Percentiles rank a stretch among this genome's conserved stretches.
phyloP scores from a whole-genome alignment of 345 rosid species.

The rapeseed (Brassica napus) region Da-Ae NC_063435.1:23267501-23268000 shows the following conservation, averaged over 20 bases:
- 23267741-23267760: conserved; percentile 83
- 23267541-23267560: conserved; percentile 64
- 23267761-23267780: conserved; percentile 84
- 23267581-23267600: conserved; percentile 38
- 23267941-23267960: conserved; percentile 31
- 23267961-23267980: conserved; percentile 22
- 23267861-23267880: conserved; percentile 11
- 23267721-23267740: conserved; percentile 66
- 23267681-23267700: conserved; percentile 70
- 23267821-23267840: conserved; percentile 14
- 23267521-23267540: conserved; percentile 62
- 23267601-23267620: conserved; percentile 76
- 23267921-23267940: conserved; percentile 2
- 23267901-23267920: conserved; percentile 16
- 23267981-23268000: conserved; percentile 38
- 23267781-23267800: conserved; percentile 66
- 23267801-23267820: conserved; percentile 37
- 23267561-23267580: conserved; percentile 37
- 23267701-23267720: conserved; percentile 69
- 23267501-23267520: conserved; percentile 59
- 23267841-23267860: conserved; percentile 66
- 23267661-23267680: conserved; percentile 77
- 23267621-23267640: conserved; percentile 85
- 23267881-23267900: not conserved
- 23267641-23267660: conserved; percentile 74